phyloP scores from a whole-genome alignment of 2,329 filamentous ascomycete genomes.

The Anisogramma anomala region DNA sequence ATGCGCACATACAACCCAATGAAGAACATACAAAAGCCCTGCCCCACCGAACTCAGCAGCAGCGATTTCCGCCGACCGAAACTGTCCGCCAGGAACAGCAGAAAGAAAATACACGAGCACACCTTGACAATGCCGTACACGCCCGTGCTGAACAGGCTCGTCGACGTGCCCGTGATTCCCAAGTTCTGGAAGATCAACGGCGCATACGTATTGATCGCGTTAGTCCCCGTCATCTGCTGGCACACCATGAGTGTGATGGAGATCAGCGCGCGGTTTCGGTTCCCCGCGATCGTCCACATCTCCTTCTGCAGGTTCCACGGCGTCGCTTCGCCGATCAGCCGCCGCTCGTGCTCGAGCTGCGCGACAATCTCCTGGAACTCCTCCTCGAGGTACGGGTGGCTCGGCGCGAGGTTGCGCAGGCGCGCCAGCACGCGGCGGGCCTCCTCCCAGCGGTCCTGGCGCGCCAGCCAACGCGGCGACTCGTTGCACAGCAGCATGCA shows the following conservation, averaged over 20 bases:
- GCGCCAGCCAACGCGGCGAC: slow-evolving; percentile 53
- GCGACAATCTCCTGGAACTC: slow-evolving; percentile 50
- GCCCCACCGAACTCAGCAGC: slow-evolving; percentile 35
- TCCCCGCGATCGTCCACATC: slow-evolving; percentile 48
- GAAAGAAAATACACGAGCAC: slow-evolving; percentile 43
- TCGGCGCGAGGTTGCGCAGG: slow-evolving; percentile 41
- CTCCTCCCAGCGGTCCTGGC: slow-evolving; percentile 53
- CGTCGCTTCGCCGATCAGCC: slow-evolving; percentile 40
- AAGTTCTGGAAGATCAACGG: slow-evolving; percentile 25
- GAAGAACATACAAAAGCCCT: slow-evolving; percentile 52
- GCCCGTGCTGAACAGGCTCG: slow-evolving; percentile 48
- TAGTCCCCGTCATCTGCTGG: slow-evolving; percentile 13
- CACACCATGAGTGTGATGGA: slow-evolving; percentile 39
- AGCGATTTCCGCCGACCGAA: background rate
- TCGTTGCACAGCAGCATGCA: slow-evolving; percentile 54
- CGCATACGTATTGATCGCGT: slow-evolving; percentile 25
- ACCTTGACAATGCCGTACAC: slow-evolving; percentile 55
- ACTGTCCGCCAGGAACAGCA: slow-evolving; percentile 40
- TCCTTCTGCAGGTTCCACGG: slow-evolving; percentile 50
- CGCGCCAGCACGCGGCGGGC: slow-evolving; percentile 41
- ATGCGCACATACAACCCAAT: slow-evolving; percentile 54
- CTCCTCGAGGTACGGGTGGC: slow-evolving; percentile 43
- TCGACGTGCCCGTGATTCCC: slow-evolving; percentile 32
- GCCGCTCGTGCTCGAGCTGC: slow-evolving; percentile 51
- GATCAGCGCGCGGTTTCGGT: slow-evolving; percentile 53